Evolutionary conservation across 2,329 filamentous ascomycete genomes (phyloP), one percentile per base, ranked within the genome.

Genomic region (Colletotrichum simmondsii): DNA sequence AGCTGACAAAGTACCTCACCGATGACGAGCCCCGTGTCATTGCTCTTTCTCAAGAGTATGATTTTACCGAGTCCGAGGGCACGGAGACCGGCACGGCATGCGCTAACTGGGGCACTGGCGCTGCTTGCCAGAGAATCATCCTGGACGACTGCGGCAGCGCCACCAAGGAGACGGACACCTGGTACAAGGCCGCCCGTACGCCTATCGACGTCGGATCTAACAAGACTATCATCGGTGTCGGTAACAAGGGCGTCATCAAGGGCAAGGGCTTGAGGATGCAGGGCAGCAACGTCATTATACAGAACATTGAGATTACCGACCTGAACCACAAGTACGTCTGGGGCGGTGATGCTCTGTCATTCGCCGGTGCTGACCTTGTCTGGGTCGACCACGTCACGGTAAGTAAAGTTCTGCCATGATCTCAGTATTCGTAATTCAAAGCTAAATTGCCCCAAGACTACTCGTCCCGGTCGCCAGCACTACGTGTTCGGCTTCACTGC

Each of bases 1-100:
- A 90, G 81, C 84, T 89, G 70, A 73, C 63, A 0, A 72, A 64
- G 1, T 76, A 74, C 3, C 73, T 78, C 1, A 77, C 74, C 0
- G 76, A 77, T 54, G 61, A 74, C 8, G 60, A 75, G 7, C 75
- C 77, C 7, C 75, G 77, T n/a, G 72, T 75, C 24, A 79, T 79
- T 11, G 56, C 76, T 19, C 71, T 79, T 32, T 68, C 78, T n/a
- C 75, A 79, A 75, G 77, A 78, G 35, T 79, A 72, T 32, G 77
- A 79, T 65, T 79, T 78, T 52, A 79, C 78, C 46, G 74, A 76
- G 30, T 74, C 75, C 22, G 75, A 74, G 12, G 75, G 75, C 12
- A 79, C 76, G 12, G 76, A 63, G 2, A 53, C 78, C 12, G 78
- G 79, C 1, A 79, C 77, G 22, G 78, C 78, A 42, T 81, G 77